These are phyloP conservation scores for Aspergillus novoparasiticus DNA, from an alignment of 2,329 filamentous ascomycete genomes.

Conservation along the genomic window DNA sequence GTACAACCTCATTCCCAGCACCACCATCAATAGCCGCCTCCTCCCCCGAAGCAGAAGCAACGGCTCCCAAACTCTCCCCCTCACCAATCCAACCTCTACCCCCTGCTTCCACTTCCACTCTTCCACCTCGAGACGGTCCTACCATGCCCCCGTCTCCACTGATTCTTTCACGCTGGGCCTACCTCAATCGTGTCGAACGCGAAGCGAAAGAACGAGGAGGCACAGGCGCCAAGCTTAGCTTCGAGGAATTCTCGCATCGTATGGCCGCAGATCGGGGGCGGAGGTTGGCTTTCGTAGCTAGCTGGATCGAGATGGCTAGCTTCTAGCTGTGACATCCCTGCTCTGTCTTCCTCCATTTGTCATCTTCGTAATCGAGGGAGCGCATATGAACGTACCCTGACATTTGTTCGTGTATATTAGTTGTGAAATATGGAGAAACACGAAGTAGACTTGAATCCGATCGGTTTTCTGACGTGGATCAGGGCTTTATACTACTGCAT, in stretches of 20 bases:
- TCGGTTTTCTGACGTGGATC: background rate
- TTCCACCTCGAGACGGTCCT: constrained; percentile 18
- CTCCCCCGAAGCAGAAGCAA: constrained; percentile 36
- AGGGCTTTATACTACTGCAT: background rate
- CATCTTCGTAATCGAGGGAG: background rate
- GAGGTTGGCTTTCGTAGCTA: constrained; percentile 77
- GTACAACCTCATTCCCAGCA: constrained; percentile 33
- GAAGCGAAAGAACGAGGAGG: constrained; percentile 74
- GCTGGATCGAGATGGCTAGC: constrained; percentile 80
- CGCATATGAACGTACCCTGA: background rate
- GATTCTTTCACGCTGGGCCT: constrained; percentile 48
- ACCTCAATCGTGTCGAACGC: constrained; percentile 65
- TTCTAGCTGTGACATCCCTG: constrained; percentile 45
- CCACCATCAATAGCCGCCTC: constrained; percentile 33
- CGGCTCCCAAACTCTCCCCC: constrained; percentile 37
- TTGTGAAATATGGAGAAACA: background rate
- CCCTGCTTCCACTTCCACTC: constrained; percentile 19
- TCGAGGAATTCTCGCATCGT: constrained; percentile 75
- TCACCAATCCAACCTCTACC: constrained; percentile 38
- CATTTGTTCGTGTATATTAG: background rate
- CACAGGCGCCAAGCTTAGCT: constrained; percentile 71
- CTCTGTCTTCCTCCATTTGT: background rate
- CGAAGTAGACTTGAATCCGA: background rate
- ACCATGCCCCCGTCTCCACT: constrained; percentile 27
- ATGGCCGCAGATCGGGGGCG: constrained; percentile 70